phyloP scores from a whole-genome alignment of 805 yeast genomes.

The Spencermartinsiella europaea region DNA sequence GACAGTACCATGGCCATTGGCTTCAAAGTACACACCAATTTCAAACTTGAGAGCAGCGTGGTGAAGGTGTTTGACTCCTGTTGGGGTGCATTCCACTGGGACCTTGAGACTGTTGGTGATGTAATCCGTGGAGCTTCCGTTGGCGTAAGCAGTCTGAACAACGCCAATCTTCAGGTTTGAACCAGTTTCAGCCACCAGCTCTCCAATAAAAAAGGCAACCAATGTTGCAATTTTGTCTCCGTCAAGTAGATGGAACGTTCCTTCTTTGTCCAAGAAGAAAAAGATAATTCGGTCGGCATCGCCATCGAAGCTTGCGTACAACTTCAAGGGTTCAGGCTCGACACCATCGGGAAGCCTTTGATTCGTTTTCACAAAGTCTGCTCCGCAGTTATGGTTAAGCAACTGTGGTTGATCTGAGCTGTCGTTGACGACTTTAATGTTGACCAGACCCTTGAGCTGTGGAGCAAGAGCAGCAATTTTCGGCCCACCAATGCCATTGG shows the following conservation, averaged over 20 bases:
- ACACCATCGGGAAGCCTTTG: constrained; percentile 70
- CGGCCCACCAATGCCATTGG: constrained; percentile 96
- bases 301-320: constrained; percentile 89
- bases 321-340: constrained; percentile 33
- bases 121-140: constrained; percentile 81
- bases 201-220: constrained; percentile 59
- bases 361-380: constrained; percentile 89
- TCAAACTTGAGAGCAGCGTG: constrained; percentile 84
- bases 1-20: constrained; percentile 99
- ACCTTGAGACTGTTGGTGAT: constrained; percentile 54
- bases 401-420: constrained; percentile 47
- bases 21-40: constrained; percentile 93
- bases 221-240: constrained; percentile 93
- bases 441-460: constrained; percentile 38
- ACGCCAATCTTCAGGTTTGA: constrained; percentile 57
- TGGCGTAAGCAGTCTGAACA: constrained; percentile 97
- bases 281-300: constrained; percentile 95
- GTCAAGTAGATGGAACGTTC: constrained; percentile 48
- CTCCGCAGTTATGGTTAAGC: constrained; percentile 83
- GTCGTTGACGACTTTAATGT: constrained; percentile 45
- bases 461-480: constrained; percentile 49
- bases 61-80: constrained; percentile 95
- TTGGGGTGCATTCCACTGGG: constrained; percentile 85
- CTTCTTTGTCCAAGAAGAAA: constrained; percentile 38
- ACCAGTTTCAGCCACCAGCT: constrained; percentile 43